Evolutionary conservation across 1,284 basidiomycete species (phyloP).

Genomic region (Xerocomus amazonicus): DNA sequence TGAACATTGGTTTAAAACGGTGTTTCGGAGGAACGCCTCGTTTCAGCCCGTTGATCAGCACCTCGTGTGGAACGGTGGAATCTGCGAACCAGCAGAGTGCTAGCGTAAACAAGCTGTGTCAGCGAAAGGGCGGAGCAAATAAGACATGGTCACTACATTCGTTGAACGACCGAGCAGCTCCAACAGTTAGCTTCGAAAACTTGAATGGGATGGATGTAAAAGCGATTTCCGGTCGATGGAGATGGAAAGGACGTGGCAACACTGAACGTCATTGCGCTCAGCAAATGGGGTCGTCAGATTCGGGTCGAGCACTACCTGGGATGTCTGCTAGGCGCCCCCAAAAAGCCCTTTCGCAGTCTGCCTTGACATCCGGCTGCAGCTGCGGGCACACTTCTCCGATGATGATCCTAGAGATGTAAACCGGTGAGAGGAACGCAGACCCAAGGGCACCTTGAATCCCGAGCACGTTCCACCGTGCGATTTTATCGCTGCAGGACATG

Average conservation of each 20-base stretch:
- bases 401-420: constrained; percentile 65
- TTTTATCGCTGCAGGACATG: constrained; percentile 92
- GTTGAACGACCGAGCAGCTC: constrained; percentile 50
- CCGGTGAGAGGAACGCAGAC: constrained; percentile 51
- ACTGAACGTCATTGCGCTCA: constrained; percentile 21
- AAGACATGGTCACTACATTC: constrained; percentile 47
- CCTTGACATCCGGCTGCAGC: constrained; percentile 40
- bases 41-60: constrained; percentile 73
- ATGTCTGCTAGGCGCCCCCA: constrained; percentile 45
- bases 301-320: constrained; percentile 30
- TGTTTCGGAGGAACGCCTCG: constrained; percentile 73
- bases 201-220: constrained; percentile 60
- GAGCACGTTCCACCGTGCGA: constrained; percentile 76
- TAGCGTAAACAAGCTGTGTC: constrained; percentile 29
- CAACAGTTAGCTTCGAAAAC: constrained; percentile 50
- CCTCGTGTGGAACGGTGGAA: constrained; percentile 43
- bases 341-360: constrained; percentile 63
- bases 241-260: constrained; percentile 43
- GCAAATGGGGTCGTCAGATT: background rate
- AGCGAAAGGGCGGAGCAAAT: constrained; percentile 12
- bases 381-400: constrained; percentile 62
- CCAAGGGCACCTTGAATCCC: constrained; percentile 84
- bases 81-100: constrained; percentile 71
- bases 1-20: constrained; percentile 54
- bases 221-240: constrained; percentile 47